Percentiles rank a stretch among this genome's conserved stretches.
Evolutionary conservation across 2,329 filamentous ascomycete species (phyloP).

Genomic region (Penicillium sp.): DNA sequence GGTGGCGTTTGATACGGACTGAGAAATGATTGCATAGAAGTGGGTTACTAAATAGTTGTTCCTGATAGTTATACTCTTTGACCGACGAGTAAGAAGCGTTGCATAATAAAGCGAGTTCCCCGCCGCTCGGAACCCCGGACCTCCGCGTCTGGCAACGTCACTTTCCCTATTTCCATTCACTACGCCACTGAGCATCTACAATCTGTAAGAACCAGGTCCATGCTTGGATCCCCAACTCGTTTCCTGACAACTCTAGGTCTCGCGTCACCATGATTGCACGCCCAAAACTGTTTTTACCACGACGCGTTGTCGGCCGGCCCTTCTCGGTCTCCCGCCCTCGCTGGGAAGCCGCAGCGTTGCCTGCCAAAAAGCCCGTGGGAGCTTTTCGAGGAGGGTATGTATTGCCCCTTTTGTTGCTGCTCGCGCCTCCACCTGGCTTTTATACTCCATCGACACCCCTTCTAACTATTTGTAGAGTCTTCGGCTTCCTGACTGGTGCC

Average conservation of each 20-base stretch:
- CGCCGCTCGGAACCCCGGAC: constrained; percentile 16
- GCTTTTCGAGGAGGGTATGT: constrained; percentile 69
- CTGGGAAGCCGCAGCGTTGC: constrained; percentile 42
- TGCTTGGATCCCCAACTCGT: neutral
- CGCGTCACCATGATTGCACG: constrained; percentile 14
- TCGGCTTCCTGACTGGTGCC: constrained; percentile 85
- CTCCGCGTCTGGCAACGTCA: constrained; percentile 20
- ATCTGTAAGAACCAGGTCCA: constrained; percentile 3
- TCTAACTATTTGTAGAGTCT: constrained; percentile 55
- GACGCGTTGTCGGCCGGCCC: constrained; percentile 24
- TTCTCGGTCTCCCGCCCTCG: constrained; percentile 39
- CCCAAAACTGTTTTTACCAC: constrained; percentile 19
- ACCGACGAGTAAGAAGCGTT: neutral
- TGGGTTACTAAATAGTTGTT: too few species aligned
- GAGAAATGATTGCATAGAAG: too few species aligned
- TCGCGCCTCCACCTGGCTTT: neutral
- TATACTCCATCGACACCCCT: neutral
- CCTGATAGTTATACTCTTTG: neutral
- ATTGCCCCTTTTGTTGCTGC: neutral
- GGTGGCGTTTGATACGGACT: too few species aligned
- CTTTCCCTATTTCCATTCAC: constrained; percentile 8
- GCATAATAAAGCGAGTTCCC: constrained; percentile 5
- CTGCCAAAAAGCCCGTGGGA: constrained; percentile 62
- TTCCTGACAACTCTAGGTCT: neutral
- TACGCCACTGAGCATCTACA: constrained; percentile 11